phyloP scores from a whole-genome alignment of 2,329 filamentous ascomycete species.

The Botrytis byssoidea region DNA sequence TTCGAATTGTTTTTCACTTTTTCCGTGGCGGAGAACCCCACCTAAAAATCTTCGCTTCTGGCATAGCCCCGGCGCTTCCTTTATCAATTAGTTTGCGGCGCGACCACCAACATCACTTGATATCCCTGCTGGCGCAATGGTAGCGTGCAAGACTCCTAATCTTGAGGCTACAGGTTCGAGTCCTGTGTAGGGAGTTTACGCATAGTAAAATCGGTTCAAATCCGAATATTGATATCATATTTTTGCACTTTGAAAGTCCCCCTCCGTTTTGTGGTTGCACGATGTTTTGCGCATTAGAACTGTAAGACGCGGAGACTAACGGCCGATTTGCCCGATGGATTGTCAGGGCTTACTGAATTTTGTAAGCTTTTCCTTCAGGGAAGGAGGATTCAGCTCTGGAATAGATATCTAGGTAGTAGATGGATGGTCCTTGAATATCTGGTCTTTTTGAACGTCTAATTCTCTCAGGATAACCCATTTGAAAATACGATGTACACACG shows the following conservation, averaged over 20 bases:
- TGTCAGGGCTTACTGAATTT: not conserved
- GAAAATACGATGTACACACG: not conserved
- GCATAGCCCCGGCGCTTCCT: not conserved
- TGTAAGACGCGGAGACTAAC: not conserved
- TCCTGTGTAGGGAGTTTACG: slow-evolving; percentile 17
- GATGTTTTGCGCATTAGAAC: not conserved
- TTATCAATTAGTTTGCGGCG: rapidly evolving
- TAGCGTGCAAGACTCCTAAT: slow-evolving; percentile 19
- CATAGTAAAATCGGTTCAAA: not conserved
- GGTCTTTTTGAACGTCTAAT: not conserved
- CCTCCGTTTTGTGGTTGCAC: too few species aligned
- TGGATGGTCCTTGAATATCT: not conserved
- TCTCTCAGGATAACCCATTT: not conserved
- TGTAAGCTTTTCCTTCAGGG: not conserved
- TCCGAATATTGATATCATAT: not conserved
- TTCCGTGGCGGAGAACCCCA: not conserved
- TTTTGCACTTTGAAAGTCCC: not conserved
- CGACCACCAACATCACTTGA: not conserved
- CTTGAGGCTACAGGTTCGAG: slow-evolving; percentile 18
- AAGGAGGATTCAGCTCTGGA: not conserved
- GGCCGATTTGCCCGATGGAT: not conserved
- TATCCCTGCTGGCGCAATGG: slow-evolving; percentile 19
- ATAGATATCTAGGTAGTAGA: not conserved
- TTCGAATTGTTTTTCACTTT: not conserved
- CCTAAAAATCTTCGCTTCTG: not conserved